Percentiles rank a stretch among this genome's conserved stretches.
Conservation (phyloP, 1,139 yeast genomes). For the Wickerhamomyces sp. region DNA sequence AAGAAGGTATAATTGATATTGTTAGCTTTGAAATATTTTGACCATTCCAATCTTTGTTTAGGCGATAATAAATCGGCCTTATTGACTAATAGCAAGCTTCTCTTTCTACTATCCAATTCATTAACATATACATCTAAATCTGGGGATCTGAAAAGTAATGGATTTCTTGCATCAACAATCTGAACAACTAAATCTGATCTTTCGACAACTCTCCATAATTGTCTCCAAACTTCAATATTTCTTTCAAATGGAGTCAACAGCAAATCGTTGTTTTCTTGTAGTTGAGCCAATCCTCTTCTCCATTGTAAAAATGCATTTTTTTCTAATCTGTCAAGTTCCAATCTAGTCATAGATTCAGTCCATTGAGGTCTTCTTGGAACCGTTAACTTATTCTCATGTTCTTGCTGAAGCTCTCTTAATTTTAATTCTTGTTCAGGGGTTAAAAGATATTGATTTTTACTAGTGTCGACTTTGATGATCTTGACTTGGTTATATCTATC, state of each 20-base stretch:
- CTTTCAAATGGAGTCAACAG: slow-evolving; percentile 95
- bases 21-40: slow-evolving; percentile 64
- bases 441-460: slow-evolving; percentile 52
- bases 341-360: slow-evolving; percentile 66
- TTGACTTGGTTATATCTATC: slow-evolving; percentile 81
- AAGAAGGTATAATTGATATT: slow-evolving; percentile 86
- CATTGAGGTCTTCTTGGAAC: slow-evolving; percentile 94
- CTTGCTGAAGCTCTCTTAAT: slow-evolving; percentile 61
- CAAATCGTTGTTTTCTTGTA: slow-evolving; percentile 78
- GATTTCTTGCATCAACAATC: slow-evolving; percentile 97
- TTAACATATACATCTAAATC: slow-evolving; percentile 84
- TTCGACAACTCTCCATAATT: slow-evolving; percentile 97
- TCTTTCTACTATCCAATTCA: slow-evolving; percentile 67
- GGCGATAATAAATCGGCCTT: slow-evolving; percentile 86
- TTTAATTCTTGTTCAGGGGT: slow-evolving; percentile 63
- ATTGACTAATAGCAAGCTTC: slow-evolving; percentile 79
- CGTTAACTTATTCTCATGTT: slow-evolving; percentile 76
- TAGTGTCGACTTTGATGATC: slow-evolving; percentile 67
- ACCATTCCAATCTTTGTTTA: slow-evolving; percentile 81
- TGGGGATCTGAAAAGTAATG: slow-evolving; percentile 80
- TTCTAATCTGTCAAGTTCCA: slow-evolving; percentile 82
- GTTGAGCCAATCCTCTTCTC: slow-evolving; percentile 83
- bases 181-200: slow-evolving; percentile 93
- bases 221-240: slow-evolving; percentile 97
- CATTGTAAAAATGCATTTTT: slow-evolving; percentile 88